A percentile compares a stretch with the other conserved stretches of the same genome.
Evolutionary conservation across 192 early-diverging fungal genomes (phyloP).

Genomic region (Backusella sp.): DNA sequence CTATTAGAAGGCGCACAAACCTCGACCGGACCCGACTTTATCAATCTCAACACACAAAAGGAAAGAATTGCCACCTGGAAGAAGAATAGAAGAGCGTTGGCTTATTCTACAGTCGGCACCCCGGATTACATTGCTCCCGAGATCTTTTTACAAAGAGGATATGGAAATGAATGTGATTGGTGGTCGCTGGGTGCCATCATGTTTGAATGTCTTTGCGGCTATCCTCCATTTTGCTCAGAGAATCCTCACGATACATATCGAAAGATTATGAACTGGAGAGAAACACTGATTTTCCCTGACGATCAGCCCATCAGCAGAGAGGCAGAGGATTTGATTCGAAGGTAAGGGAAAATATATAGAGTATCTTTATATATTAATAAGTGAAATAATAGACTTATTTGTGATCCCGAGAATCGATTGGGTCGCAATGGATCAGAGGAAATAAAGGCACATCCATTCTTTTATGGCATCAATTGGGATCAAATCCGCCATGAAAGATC

Average conservation of each 20-base stretch:
- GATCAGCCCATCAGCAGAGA: slow-evolving; percentile 90
- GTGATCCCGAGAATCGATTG: slow-evolving; percentile 83
- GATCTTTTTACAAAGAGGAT: slow-evolving; percentile 92
- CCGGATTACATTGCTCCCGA: slow-evolving; percentile 96
- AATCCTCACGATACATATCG: slow-evolving; percentile 95
- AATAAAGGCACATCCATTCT: slow-evolving; percentile 93
- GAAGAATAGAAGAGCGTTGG: slow-evolving; percentile 90
- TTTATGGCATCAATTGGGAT: slow-evolving; percentile 91
- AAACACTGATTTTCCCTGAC: slow-evolving; percentile 88
- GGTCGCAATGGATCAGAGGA: slow-evolving; percentile 80
- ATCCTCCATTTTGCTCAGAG: slow-evolving; percentile 97
- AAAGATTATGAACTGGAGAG: slow-evolving; percentile 98
- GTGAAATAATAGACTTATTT: slow-evolving; percentile 65
- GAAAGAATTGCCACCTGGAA: slow-evolving; percentile 99
- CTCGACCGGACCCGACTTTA: slow-evolving; percentile 64
- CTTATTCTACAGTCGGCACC: slow-evolving; percentile 97
- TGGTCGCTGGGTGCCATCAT: slow-evolving; percentile 99
- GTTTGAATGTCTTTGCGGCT: slow-evolving; percentile 98
- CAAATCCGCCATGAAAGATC: slow-evolving; percentile 79
- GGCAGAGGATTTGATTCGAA: slow-evolving; percentile 88
- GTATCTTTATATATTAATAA: no score
- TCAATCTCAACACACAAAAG: slow-evolving; percentile 86
- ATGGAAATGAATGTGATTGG: slow-evolving; percentile 98
- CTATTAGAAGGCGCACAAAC: slow-evolving; percentile 65
- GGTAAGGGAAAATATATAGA: slow-evolving; percentile 39